phyloP scores from a whole-genome alignment of 2,329 filamentous ascomycete species.

The Alternaria incomplexa region DNA sequence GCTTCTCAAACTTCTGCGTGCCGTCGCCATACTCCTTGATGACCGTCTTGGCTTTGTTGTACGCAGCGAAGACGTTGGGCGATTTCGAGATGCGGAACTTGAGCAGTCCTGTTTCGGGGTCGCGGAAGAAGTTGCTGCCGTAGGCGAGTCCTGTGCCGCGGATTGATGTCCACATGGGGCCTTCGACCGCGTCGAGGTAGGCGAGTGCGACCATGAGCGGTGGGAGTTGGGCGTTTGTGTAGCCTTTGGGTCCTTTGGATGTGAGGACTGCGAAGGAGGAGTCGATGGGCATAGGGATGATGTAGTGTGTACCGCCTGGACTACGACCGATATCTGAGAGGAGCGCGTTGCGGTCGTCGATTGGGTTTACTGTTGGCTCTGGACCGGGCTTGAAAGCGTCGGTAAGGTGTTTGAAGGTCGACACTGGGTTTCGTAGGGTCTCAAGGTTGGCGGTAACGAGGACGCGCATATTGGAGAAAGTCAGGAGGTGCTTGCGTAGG shows the following conservation, averaged over 20 bases:
- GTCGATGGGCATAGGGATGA: constrained; percentile 92
- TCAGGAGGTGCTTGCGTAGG: constrained; percentile 77
- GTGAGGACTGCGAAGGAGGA: constrained; percentile 86
- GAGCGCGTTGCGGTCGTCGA: constrained; percentile 72
- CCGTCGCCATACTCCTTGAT: constrained; percentile 78
- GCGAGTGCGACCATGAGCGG: constrained; percentile 86
- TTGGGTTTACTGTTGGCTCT: constrained; percentile 66
- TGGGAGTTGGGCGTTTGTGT: constrained; percentile 77
- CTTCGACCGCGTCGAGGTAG: constrained; percentile 92
- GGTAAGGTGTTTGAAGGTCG: constrained; percentile 72
- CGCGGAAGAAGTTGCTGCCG: constrained; percentile 78
- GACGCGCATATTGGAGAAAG: constrained; percentile 82
- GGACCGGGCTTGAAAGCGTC: constrained; percentile 58
- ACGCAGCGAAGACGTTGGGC: constrained; percentile 87
- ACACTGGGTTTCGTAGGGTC: constrained; percentile 76
- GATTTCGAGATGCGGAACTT: constrained; percentile 89
- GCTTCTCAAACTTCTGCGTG: constrained; percentile 72
- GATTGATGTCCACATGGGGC: constrained; percentile 91
- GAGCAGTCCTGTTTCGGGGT: constrained; percentile 78
- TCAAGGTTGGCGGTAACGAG: constrained; percentile 82
- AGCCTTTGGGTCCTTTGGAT: constrained; percentile 74
- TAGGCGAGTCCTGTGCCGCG: constrained; percentile 94
- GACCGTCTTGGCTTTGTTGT: constrained; percentile 74
- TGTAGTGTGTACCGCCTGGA: constrained; percentile 75
- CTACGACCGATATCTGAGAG: constrained; percentile 76